Percentiles rank a stretch among this genome's conserved stretches.
Evolutionary conservation across 2,329 filamentous ascomycete species (phyloP).

Genomic region (Cucurbitaria berberidis): DNA sequence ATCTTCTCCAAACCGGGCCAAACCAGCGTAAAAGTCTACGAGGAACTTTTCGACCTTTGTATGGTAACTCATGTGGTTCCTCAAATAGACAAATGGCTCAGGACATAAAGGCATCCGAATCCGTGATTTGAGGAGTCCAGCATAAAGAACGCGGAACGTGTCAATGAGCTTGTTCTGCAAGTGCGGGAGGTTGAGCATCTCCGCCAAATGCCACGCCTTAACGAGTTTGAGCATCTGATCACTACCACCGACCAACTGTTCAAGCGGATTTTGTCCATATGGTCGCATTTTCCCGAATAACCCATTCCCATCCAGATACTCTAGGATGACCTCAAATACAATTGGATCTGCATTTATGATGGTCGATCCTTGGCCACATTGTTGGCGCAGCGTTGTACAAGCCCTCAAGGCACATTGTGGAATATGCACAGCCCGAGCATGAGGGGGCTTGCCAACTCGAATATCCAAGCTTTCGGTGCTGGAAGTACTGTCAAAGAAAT

Average conservation of each 20-base stretch:
- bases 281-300: conserved; percentile 1
- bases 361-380: conserved; percentile 1
- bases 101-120: conserved; percentile 2
- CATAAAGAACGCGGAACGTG: conserved; percentile 14
- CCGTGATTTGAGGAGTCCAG: neutral
- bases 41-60: conserved; percentile 21
- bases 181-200: conserved; percentile 12
- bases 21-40: conserved; percentile 19
- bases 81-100: conserved; percentile 11
- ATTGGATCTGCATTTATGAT: conserved; percentile 7
- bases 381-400: neutral
- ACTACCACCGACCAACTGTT: conserved; percentile 5
- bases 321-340: conserved; percentile 10
- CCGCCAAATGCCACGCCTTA: conserved; percentile 19
- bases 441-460: conserved; percentile 7
- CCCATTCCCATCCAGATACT: conserved; percentile 2
- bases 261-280: conserved; percentile 1
- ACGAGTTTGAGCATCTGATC: conserved; percentile 16
- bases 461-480: neutral
- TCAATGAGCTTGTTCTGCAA: conserved; percentile 21
- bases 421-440: conserved; percentile 1
- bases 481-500: neutral
- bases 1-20: conserved; percentile 2
- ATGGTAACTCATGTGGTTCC: conserved; percentile 13
- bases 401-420: neutral